A percentile compares a stretch with the other conserved stretches of the same genome.
These are phyloP conservation scores for Fraxinus greggii DNA, from an alignment of 305 asterid genomes.

Conservation along the genomic window DNA sequence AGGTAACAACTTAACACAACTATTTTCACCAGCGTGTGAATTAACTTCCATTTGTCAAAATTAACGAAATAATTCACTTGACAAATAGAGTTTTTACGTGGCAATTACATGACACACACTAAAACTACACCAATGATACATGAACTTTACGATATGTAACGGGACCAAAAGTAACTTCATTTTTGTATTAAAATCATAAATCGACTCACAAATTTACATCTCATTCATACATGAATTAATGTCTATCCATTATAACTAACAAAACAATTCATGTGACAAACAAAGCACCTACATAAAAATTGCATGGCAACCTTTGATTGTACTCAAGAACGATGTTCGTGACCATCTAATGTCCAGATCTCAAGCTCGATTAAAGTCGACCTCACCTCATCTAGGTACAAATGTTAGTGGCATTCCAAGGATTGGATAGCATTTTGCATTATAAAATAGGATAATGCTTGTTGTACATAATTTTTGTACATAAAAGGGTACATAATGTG, in stretches of 20 bases:
- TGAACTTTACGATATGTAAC: background rate
- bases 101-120: background rate
- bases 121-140: background rate
- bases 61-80: too few relatives aligned
- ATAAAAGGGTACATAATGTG: too few relatives aligned
- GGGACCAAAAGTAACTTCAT: background rate
- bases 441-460: background rate
- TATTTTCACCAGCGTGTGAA: too few relatives aligned
- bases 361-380: background rate
- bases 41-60: too few relatives aligned
- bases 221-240: background rate
- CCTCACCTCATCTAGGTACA: background rate
- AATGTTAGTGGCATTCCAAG: background rate
- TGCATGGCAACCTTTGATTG: background rate
- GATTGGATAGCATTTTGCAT: background rate
- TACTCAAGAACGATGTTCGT: background rate
- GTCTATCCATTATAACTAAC: background rate
- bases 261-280: background rate
- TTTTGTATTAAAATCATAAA: too few relatives aligned
- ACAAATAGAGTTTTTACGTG: background rate
- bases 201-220: too few relatives aligned
- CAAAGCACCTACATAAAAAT: background rate
- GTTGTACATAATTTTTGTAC: too few relatives aligned
- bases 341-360: background rate
- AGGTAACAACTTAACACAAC: too few relatives aligned